Evolutionary conservation across 2,329 filamentous ascomycete species (phyloP), one percentile per base, ranked within the genome.

Genomic region (Botrytis deweyae): DNA sequence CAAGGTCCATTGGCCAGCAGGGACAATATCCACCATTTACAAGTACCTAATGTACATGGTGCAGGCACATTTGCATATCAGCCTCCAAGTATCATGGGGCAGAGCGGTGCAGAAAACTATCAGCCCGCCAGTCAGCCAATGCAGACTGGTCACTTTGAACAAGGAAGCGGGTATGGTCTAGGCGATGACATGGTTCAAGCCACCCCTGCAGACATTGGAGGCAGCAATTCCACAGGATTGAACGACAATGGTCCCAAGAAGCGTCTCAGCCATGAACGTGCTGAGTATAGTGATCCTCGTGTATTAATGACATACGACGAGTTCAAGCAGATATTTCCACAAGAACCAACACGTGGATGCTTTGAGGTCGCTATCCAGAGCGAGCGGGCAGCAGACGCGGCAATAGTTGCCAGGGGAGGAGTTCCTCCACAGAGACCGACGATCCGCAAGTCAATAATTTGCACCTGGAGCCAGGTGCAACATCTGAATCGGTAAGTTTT

Each of bases 41-140:
- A 58, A 4, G 2, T 14, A 1, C 14, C n/a, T 33, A 8, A 18
- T 29, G n/a, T 33, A 1, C 16, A 29, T 18, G n/a, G 6, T 3
- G 3, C 3, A 10, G 44, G 2, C 8, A 9, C 20, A 22, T 22
- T 22, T 9, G 14, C 4, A 18, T 0, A 8, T 29, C n/a, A 29
- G n/a, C 18, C n/a, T 29, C 52, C 52, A 29, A 9, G 29, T 33
- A 0, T 7, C 14, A 29, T 33, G 7, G 16, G 0, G 0, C 14
- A 29, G 6, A 3, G 1, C 3, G n/a, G 4, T n/a, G 25, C 10
- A 14, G 10, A 52, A 1, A 5, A 0, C 10, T 4, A 2, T 4
- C 9, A 52, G 10, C 49, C 49, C 20, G 0, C 1, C 12, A 1
- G 2, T 25, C 22, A n/a, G 49, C 25, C 9, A n/a, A 52, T 52